phyloP scores from a whole-genome alignment of 441 rosid species.

The Gossypium gossypioides region DNA sequence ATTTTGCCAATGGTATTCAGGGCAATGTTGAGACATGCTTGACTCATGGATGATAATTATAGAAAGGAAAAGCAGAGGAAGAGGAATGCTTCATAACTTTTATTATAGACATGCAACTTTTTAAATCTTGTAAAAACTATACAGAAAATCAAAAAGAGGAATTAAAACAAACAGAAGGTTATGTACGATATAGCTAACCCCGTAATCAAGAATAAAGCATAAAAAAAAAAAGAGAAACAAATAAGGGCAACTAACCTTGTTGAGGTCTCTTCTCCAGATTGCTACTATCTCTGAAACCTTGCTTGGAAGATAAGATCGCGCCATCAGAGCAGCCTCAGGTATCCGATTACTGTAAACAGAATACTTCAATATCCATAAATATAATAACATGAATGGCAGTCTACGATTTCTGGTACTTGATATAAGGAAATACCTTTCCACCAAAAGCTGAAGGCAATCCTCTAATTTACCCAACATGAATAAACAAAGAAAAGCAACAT shows the following conservation, averaged over 20 bases:
- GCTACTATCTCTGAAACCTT: slow-evolving; percentile 88
- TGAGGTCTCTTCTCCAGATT: slow-evolving; percentile 83
- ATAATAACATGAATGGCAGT: slow-evolving; percentile 6
- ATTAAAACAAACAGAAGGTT: neutral
- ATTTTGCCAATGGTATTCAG: neutral
- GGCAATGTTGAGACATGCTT: neutral
- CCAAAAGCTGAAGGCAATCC: slow-evolving; percentile 84
- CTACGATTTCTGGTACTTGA: slow-evolving; percentile 9
- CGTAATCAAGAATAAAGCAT: neutral
- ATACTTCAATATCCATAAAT: slow-evolving; percentile 18
- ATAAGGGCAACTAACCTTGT: slow-evolving; percentile 47
- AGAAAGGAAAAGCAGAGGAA: neutral
- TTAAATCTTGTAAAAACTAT: neutral
- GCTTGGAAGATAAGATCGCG: slow-evolving; percentile 93
- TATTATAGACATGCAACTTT: neutral
- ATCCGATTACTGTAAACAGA: slow-evolving; percentile 72
- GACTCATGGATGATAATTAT: neutral
- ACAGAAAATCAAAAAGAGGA: neutral
- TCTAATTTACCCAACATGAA: slow-evolving; percentile 88
- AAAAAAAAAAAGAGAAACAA: slow-evolving; percentile 3
- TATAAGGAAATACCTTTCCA: slow-evolving; percentile 55
- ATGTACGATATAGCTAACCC: neutral
- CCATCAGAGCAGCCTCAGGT: slow-evolving; percentile 99
- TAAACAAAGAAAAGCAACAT: slow-evolving; percentile 80
- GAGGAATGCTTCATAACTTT: neutral